Percentiles rank a stretch among this genome's conserved stretches.
Conservation (phyloP, 257 asterid genomes). For the Capsicum rhomboideum region DNA sequence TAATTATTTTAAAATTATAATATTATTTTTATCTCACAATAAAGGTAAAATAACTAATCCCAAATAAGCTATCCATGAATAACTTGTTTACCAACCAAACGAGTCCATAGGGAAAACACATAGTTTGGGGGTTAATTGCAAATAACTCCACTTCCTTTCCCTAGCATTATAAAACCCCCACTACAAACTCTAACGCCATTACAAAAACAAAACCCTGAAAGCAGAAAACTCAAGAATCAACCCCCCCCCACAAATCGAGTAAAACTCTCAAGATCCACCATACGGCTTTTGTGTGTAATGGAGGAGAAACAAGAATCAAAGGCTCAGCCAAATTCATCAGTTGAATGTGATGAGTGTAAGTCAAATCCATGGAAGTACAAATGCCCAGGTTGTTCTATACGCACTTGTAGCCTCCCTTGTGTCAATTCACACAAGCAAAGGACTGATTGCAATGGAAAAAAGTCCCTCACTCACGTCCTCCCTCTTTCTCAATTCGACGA, state of each 20-base stretch:
- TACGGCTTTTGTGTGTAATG: neutral
- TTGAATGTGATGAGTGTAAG: neutral
- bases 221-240: neutral
- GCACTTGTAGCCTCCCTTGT: conserved; percentile 87
- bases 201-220: neutral
- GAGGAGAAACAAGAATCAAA: neutral
- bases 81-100: no score
- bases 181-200: neutral
- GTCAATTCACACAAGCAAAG: conserved; percentile 86
- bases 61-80: no score
- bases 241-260: neutral
- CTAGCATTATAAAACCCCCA: no score
- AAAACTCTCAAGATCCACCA: neutral
- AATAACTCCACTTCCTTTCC: no score
- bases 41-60: no score
- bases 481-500: conserved; percentile 73
- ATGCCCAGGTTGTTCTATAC: conserved; percentile 82
- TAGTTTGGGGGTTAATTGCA: no score
- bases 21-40: no score
- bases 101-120: no score
- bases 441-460: conserved; percentile 64
- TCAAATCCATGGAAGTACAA: conserved; percentile 64
- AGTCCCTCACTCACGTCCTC: conserved; percentile 34
- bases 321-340: neutral
- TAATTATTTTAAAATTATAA: no score